Percentiles rank a stretch among this genome's conserved stretches.
phyloP scores from a whole-genome alignment of 176 grass and related monocot genomes.

The Melocanna baccifera region DNA sequence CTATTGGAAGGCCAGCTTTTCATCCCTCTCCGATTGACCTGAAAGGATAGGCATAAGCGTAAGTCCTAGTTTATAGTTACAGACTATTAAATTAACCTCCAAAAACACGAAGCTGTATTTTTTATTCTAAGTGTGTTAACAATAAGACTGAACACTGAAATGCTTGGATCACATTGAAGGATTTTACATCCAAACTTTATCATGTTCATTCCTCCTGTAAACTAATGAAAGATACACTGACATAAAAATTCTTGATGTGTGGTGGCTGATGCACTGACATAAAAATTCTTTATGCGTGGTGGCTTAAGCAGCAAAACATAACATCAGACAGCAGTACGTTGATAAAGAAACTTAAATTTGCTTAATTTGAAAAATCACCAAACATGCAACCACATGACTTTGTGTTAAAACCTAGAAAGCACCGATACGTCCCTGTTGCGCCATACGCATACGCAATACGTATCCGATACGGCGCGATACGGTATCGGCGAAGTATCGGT shows the following conservation, averaged over 20 bases:
- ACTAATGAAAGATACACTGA: background rate
- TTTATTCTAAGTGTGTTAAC: background rate
- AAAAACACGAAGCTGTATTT: background rate
- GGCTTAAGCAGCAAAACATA: background rate
- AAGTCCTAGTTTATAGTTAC: background rate
- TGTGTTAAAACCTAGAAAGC: background rate
- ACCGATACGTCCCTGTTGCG: no score
- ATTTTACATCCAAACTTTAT: background rate
- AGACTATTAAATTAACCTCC: background rate
- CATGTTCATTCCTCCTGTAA: background rate
- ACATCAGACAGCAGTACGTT: background rate
- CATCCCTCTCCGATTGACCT: conserved; percentile 61
- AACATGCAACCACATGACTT: background rate
- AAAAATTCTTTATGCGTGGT: background rate
- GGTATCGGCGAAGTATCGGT: no score
- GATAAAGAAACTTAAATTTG: background rate
- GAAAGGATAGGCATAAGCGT: conserved; percentile 53
- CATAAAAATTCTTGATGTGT: background rate
- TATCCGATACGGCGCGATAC: no score
- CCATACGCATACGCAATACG: no score
- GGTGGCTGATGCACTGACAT: background rate
- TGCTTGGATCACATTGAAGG: background rate
- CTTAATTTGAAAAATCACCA: background rate
- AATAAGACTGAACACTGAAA: background rate
- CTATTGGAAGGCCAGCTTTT: conserved; percentile 55